Percentiles rank a stretch among this genome's conserved stretches.
Evolutionary conservation across 2,329 filamentous ascomycete genomes (phyloP).

Genomic region (Pseudocercospora cruenta): DNA sequence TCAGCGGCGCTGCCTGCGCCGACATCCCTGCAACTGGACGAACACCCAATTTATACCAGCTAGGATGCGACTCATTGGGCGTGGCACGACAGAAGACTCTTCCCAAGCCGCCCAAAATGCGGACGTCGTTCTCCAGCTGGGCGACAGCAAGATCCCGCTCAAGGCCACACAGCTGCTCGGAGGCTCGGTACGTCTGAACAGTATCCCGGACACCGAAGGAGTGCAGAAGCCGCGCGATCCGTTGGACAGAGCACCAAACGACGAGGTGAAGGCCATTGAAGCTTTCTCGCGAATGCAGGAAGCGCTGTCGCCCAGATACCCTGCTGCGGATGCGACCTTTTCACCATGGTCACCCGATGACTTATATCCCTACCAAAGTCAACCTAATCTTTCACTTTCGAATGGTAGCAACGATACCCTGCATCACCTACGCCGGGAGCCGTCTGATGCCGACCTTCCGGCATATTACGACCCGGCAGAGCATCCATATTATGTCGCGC

Average conservation of each 20-base stretch:
- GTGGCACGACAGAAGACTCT: constrained; percentile 12
- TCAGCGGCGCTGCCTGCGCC: not conserved
- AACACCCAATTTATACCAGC: constrained; percentile 7
- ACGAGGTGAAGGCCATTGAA: constrained; percentile 20
- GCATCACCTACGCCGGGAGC: constrained; percentile 30
- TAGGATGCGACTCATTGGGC: constrained; percentile 19
- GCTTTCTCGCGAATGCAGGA: constrained; percentile 23
- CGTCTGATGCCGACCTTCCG: constrained; percentile 46
- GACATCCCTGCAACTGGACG: constrained; percentile 13
- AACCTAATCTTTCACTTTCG: constrained; percentile 18
- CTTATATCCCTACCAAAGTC: constrained; percentile 21
- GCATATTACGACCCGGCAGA: constrained; percentile 49
- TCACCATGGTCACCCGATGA: constrained; percentile 26
- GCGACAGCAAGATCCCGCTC: constrained; percentile 22
- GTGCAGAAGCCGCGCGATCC: not conserved
- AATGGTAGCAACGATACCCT: constrained; percentile 17
- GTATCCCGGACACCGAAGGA: constrained; percentile 5
- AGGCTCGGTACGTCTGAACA: constrained; percentile 14
- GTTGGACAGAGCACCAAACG: not conserved
- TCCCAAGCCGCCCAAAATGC: constrained; percentile 14
- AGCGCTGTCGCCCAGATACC: constrained; percentile 14
- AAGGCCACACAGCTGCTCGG: constrained; percentile 27
- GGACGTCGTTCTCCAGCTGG: constrained; percentile 25
- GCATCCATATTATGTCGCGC: constrained; percentile 47
- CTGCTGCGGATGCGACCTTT: constrained; percentile 17